Evolutionary conservation across 169 alveolate species (phyloP), one percentile per base, ranked within the genome.

Genomic region (Eimeria sp.): DNA sequence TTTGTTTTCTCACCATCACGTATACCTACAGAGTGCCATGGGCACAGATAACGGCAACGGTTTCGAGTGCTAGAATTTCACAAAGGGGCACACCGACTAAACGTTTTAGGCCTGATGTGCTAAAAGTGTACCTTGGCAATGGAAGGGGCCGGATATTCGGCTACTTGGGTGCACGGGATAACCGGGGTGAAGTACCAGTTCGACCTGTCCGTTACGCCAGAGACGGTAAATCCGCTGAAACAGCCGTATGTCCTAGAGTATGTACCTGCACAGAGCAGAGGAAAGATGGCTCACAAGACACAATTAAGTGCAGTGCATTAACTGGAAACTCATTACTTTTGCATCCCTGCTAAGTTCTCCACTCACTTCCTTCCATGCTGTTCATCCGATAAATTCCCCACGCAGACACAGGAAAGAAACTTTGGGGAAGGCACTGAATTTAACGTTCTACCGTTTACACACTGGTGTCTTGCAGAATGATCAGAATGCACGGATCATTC

Each of bases 141-240:
- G 51, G 89, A 80, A 25, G 89, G 89, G n/a, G 89, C 65, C n/a
- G 63, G 89, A n/a, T 51, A n/a, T 25, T 45, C 89, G 20, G 54
- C 43, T n/a, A 51, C 72, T 27, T n/a, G 47, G 25, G 89, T 51
- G 9, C 47, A 16, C 25, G 89, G 72, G 51, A 80, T 80, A 49
- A 27, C 72, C 58, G 89, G 89, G 25, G 43, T 43, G 70, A 80
- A 80, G 25, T 80, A 80, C 67, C 89, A 80, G 13, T 80, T 54
- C 89, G 89, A 80, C 61, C 63, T 49, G 67, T 80, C 89, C 5
- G 61, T 75, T 58, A 75, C 43, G 89, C 89, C 47, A 27, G 89
- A 27, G 51, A 80, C 58, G 43, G 22, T 25, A 80, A 80, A 80
- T 34, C 67, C 89, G 47, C 89, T 45, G 58, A 80, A 80, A 13